Base-by-base conservation (phyloP, 768 basidiomycete genomes). In the Pseudohyphozyma bogoriensis region DNA sequence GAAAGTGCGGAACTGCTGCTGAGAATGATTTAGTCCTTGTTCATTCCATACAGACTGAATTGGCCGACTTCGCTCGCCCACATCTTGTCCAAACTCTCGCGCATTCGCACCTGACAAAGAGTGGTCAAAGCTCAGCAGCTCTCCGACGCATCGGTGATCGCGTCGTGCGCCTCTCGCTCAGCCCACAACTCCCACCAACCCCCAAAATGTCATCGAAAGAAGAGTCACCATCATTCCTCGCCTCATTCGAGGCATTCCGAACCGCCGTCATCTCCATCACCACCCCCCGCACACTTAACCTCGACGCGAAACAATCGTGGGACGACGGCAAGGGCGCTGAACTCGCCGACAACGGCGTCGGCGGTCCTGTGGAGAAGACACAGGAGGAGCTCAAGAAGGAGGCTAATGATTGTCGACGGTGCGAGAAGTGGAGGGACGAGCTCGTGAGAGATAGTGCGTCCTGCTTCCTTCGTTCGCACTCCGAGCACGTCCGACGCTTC, bases 341-440 rank as follows among this genome's bases (percentile, higher is more conserved):
- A 26, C 3, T 20, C 12, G 51, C 20, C 12, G n/a, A 18, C 0
- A 40, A 24, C 3, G 40, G n/a, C 1, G 29, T 18, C 20, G 28
- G 29, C 26, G 26, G 18, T 9, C 39, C 39, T 8, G 28, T 29
- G n/a, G 36, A n/a, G 16, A 59, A 51, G 31, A 36, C 50, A 9
- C 54, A 60, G 22, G 7, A 7, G 1, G 61, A 66, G 1, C 47
- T 50, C 15, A 51, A 58, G 35, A 26, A 54, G 1, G 64, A 63
- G n/a, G 54, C 45, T 7, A 46, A 46, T 5, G 64, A 66, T 16
- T 66, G 65, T 55, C 56, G 42, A 26, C 56, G 63, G 16, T 89
- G 87, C 72, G 84, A 88, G 72, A 79, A 81, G 74, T 83, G 79
- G 76, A 87, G 86, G 72, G 74, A 75, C 40, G 81, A 83, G 55